Conservation (phyloP, 306 rosid species). For the Luffa acutangula region DNA sequence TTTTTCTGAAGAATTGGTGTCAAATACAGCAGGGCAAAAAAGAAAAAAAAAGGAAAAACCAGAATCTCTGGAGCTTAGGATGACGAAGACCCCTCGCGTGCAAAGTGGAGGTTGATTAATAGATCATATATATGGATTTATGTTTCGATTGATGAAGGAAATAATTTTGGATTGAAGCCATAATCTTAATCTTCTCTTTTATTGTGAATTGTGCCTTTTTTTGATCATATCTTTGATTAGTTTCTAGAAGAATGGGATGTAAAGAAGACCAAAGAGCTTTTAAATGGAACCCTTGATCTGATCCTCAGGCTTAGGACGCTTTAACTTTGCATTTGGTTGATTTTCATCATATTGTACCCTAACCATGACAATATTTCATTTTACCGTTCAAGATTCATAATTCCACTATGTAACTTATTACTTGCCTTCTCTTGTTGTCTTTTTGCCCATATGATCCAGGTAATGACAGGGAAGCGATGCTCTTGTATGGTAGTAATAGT, state of each 20-base stretch:
- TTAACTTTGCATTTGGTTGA: not conserved
- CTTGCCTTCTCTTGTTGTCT: not conserved
- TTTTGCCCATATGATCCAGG: constrained; percentile 30
- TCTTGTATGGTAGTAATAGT: constrained; percentile 25
- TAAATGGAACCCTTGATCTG: not conserved
- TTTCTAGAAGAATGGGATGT: not conserved
- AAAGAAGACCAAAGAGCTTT: not conserved
- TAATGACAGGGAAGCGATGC: constrained; percentile 37
- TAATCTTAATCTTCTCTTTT: not conserved
- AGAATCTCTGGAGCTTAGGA: constrained; percentile 5
- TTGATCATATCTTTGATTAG: not conserved
- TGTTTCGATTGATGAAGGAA: constrained; percentile 1
- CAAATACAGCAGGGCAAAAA: not conserved
- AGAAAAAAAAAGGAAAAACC: not conserved
- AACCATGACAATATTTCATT: not conserved
- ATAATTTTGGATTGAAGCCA: not conserved
- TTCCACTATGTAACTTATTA: not conserved
- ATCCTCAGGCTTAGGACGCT: not conserved
- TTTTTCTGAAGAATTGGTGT: not conserved
- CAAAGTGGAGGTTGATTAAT: not conserved
- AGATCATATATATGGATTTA: not conserved
- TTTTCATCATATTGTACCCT: not conserved
- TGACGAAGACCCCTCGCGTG: not conserved
- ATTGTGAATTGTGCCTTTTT: not conserved
- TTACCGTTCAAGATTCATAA: not conserved